These are phyloP conservation scores for Boletellus sp. DNA, from an alignment of 1,284 basidiomycete species.

Conservation along the genomic window DNA sequence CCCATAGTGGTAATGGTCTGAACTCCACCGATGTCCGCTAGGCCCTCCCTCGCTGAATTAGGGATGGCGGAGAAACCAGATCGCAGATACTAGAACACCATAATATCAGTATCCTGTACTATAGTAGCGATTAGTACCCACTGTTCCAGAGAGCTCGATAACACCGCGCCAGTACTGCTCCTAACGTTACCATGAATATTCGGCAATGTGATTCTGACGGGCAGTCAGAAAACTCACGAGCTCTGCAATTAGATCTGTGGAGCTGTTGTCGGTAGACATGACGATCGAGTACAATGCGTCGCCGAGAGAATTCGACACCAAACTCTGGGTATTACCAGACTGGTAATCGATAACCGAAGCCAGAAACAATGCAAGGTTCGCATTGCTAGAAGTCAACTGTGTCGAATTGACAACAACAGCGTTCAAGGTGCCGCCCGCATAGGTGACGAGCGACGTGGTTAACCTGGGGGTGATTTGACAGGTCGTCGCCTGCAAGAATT, in stretches of 20 bases:
- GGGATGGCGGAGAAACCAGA: not conserved
- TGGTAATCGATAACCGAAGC: constrained; percentile 4
- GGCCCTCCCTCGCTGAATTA: not conserved
- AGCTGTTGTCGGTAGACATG: not conserved
- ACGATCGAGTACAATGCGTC: constrained; percentile 10
- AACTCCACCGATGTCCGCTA: not conserved
- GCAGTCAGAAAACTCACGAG: not conserved
- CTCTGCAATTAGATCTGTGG: not conserved
- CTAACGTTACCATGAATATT: not conserved
- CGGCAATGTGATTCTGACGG: not conserved
- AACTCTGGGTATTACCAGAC: constrained; percentile 4
- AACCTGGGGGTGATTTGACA: constrained; percentile 9
- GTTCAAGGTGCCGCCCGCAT: not conserved
- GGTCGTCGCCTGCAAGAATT: constrained; percentile 5
- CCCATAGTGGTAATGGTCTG: constrained; percentile 6
- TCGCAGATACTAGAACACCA: too few species aligned
- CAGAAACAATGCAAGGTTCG: constrained; percentile 6
- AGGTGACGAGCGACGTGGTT: constrained; percentile 5
- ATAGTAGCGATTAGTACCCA: constrained; percentile 6
- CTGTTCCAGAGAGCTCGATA: constrained; percentile 8
- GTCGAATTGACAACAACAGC: not conserved
- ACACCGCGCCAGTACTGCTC: constrained; percentile 12
- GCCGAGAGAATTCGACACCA: constrained; percentile 8
- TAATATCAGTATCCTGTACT: not conserved
- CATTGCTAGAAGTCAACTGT: not conserved